These are phyloP conservation scores for Sporormia fimetaria DNA, from an alignment of 495 filamentous ascomycete genomes.

Conservation along the genomic window DNA sequence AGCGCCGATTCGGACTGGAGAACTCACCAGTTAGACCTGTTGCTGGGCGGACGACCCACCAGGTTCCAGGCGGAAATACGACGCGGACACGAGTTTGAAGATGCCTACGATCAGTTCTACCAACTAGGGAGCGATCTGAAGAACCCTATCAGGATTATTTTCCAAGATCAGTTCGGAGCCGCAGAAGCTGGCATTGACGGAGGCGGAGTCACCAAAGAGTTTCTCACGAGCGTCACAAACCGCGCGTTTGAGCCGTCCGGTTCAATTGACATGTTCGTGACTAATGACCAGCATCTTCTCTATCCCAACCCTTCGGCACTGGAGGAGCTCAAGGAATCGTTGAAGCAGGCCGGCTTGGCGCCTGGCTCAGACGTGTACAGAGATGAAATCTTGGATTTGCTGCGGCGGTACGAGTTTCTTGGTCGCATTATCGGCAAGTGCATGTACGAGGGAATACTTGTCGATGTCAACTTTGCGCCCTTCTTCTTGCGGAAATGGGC, in stretches of 20 bases:
- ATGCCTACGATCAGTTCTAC: constrained; percentile 81
- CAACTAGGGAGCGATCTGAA: constrained; percentile 70
- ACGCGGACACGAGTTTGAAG: constrained; percentile 69
- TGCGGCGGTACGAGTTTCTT: constrained; percentile 79
- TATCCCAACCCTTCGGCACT: constrained; percentile 79
- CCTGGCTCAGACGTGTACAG: constrained; percentile 48
- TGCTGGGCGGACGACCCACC: too few species aligned
- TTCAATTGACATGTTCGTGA: constrained; percentile 53
- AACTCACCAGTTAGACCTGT: too few species aligned
- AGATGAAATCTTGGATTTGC: constrained; percentile 46
- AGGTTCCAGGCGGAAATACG: constrained; percentile 73
- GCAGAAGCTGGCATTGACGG: constrained; percentile 93
- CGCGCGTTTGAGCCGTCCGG: constrained; percentile 62
- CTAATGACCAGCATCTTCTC: constrained; percentile 79
- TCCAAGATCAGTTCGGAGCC: constrained; percentile 80
- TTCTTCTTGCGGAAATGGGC: constrained; percentile 97
- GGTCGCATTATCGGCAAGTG: constrained; percentile 93
- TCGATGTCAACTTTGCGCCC: constrained; percentile 85
- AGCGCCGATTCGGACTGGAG: too few species aligned
- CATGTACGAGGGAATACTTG: constrained; percentile 91
- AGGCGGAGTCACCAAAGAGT: constrained; percentile 96
- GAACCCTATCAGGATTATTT: constrained; percentile 95
- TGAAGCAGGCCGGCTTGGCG: constrained; percentile 42
- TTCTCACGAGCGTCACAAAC: constrained; percentile 77
- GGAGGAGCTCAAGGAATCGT: constrained; percentile 54